Conservation (phyloP, 108 stramenopile genomes). For the Pseudonitzschia pungens region DNA sequence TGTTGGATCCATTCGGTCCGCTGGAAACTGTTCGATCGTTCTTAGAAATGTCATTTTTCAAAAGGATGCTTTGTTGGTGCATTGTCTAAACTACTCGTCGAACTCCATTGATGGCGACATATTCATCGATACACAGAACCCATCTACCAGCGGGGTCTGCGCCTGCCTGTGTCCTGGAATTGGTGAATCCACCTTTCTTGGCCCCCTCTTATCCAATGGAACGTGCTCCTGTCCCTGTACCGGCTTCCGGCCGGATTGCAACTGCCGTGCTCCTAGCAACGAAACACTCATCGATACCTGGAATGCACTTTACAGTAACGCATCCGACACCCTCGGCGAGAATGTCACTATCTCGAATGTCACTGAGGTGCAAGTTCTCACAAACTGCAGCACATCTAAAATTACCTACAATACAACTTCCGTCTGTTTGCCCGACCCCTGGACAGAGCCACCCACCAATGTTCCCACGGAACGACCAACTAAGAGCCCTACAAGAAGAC, state of each 20-base stretch:
- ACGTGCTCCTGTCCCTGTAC: slow-evolving; percentile 4
- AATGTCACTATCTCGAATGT: neutral
- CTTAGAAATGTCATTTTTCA: neutral
- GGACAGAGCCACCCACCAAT: neutral
- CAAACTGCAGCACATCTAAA: neutral
- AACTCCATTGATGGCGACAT: neutral
- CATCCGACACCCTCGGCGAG: neutral
- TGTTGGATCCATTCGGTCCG: neutral
- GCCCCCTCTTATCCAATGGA: neutral
- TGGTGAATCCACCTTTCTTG: too few relatives aligned
- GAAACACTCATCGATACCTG: neutral
- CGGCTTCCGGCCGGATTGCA: neutral
- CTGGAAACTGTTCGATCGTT: neutral
- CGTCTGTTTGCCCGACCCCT: neutral
- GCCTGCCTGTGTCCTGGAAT: neutral
- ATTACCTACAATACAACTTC: neutral
- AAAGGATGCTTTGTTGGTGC: neutral
- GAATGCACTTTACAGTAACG: neutral
- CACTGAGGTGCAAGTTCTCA: neutral
- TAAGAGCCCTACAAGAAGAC: neutral
- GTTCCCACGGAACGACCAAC: neutral
- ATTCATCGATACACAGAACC: neutral
- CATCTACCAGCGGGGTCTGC: neutral
- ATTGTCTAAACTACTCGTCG: neutral
- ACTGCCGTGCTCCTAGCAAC: neutral